Conservation (phyloP, 352 stramenopile genomes). For the Globisporangium splendens region DNA sequence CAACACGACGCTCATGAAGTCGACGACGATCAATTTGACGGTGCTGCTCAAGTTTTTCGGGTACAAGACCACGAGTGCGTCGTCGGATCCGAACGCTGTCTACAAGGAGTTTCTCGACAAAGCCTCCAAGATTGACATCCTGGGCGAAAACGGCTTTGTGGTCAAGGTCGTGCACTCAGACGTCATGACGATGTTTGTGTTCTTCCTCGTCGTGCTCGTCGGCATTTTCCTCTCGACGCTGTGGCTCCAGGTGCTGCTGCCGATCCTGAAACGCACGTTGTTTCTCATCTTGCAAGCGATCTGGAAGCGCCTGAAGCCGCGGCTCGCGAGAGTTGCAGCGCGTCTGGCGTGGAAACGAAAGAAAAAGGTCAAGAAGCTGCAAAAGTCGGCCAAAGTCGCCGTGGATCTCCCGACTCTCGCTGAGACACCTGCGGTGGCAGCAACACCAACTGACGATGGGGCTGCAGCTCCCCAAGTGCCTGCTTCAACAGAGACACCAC, state of each 20-base stretch:
- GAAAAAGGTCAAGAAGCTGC: slow-evolving; percentile 10
- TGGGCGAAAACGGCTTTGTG: slow-evolving; percentile 54
- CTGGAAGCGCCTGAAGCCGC: slow-evolving; percentile 27
- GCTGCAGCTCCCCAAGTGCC: background rate
- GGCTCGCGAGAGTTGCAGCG: slow-evolving; percentile 1
- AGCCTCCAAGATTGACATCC: slow-evolving; percentile 37
- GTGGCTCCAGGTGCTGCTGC: slow-evolving; percentile 42
- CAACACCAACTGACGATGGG: background rate
- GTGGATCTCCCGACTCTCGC: slow-evolving; percentile 24
- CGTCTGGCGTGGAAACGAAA: slow-evolving; percentile 1
- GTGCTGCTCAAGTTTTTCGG: slow-evolving; percentile 37
- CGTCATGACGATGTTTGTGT: slow-evolving; percentile 67
- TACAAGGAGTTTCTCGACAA: slow-evolving; percentile 43
- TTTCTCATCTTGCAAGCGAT: slow-evolving; percentile 26
- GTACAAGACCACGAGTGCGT: slow-evolving; percentile 19
- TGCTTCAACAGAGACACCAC: background rate
- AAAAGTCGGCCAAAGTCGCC: slow-evolving; percentile 35
- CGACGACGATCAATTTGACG: slow-evolving; percentile 41
- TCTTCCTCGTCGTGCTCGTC: slow-evolving; percentile 50
- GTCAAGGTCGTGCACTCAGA: slow-evolving; percentile 72
- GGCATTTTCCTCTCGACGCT: slow-evolving; percentile 60
- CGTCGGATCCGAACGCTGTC: slow-evolving; percentile 31
- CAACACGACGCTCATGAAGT: slow-evolving; percentile 62
- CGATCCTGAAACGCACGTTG: slow-evolving; percentile 40
- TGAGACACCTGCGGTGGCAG: background rate